Evolutionary conservation across 2,329 filamentous ascomycete genomes (phyloP).

Genomic region (Fusarium graminum): DNA sequence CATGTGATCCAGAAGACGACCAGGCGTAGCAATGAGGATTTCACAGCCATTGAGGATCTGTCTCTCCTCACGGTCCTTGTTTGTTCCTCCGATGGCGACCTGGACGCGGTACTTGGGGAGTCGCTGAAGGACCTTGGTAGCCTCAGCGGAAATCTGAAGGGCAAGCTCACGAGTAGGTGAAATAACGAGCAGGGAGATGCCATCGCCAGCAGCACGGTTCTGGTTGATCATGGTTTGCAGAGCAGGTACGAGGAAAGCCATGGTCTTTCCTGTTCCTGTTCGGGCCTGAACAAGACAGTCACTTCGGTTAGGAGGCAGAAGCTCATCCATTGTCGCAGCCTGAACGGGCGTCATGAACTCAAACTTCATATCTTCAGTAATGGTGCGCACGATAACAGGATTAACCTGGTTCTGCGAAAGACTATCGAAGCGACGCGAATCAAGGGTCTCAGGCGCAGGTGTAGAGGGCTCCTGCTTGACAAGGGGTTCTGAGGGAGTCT

Average conservation of each 20-base stretch:
- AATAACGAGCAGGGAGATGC: conserved; percentile 73
- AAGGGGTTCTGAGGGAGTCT: neutral
- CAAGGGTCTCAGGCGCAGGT: conserved; percentile 54
- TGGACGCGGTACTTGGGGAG: conserved; percentile 81
- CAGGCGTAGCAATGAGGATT: conserved; percentile 84
- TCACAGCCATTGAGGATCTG: conserved; percentile 80
- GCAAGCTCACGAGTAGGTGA: conserved; percentile 79
- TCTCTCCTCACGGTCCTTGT: conserved; percentile 78
- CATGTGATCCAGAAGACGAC: conserved; percentile 82
- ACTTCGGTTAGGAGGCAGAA: conserved; percentile 59
- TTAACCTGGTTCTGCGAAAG: conserved; percentile 59
- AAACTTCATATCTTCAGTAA: conserved; percentile 63
- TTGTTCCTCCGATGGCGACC: conserved; percentile 82
- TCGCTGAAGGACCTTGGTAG: conserved; percentile 76
- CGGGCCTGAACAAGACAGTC: conserved; percentile 82
- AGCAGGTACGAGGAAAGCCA: conserved; percentile 87
- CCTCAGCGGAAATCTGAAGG: conserved; percentile 78
- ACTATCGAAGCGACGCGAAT: conserved; percentile 62
- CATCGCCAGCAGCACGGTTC: conserved; percentile 51
- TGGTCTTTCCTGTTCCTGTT: conserved; percentile 88
- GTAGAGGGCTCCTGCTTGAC: neutral
- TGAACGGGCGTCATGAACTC: conserved; percentile 69
- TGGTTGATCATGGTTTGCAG: conserved; percentile 77
- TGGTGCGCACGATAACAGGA: conserved; percentile 61
- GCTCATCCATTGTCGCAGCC: conserved; percentile 63